Evolutionary conservation across 441 rosid genomes (phyloP).

Genomic region (Croton setiger): DNA sequence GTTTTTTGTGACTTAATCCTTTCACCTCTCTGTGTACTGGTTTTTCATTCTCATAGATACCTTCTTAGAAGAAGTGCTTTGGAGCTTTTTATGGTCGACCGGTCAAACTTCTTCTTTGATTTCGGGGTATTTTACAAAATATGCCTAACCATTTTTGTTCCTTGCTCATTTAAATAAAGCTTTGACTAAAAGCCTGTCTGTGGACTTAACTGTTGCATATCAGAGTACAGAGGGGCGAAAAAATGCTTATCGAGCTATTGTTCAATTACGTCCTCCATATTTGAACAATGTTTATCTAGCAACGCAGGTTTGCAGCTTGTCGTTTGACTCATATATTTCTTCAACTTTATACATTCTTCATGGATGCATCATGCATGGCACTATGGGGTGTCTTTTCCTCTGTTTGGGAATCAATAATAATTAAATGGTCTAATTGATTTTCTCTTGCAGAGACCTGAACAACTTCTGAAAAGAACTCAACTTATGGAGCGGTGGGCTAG

Average conservation of each 20-base stretch:
- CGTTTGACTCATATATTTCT: slow-evolving; percentile 10
- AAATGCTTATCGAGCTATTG: slow-evolving; percentile 95
- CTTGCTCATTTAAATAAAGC: slow-evolving; percentile 11
- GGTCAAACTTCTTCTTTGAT: slow-evolving; percentile 97
- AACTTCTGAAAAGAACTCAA: slow-evolving; percentile 93
- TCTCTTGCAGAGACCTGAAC: slow-evolving; percentile 86
- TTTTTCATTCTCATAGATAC: slow-evolving; percentile 49
- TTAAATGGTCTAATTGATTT: slow-evolving; percentile 11
- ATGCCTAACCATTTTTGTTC: slow-evolving; percentile 4
- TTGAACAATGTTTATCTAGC: slow-evolving; percentile 93
- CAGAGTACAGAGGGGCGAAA: slow-evolving; percentile 87
- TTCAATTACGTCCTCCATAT: slow-evolving; percentile 89
- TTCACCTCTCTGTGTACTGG: background rate
- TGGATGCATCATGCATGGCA: background rate
- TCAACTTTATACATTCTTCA: background rate
- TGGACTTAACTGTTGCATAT: slow-evolving; percentile 19
- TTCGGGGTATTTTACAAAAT: slow-evolving; percentile 64
- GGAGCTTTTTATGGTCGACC: slow-evolving; percentile 97
- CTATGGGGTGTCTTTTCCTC: background rate
- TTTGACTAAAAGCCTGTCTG: slow-evolving; percentile 11
- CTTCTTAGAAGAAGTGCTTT: slow-evolving; percentile 96
- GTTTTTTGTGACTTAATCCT: background rate
- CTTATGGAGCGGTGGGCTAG: slow-evolving; percentile 99
- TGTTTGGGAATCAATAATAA: background rate
- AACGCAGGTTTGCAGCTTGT: slow-evolving; percentile 70